Evolutionary conservation across 345 rosid genomes (phyloP).

Genomic region (Stellera chamaejasme): DNA sequence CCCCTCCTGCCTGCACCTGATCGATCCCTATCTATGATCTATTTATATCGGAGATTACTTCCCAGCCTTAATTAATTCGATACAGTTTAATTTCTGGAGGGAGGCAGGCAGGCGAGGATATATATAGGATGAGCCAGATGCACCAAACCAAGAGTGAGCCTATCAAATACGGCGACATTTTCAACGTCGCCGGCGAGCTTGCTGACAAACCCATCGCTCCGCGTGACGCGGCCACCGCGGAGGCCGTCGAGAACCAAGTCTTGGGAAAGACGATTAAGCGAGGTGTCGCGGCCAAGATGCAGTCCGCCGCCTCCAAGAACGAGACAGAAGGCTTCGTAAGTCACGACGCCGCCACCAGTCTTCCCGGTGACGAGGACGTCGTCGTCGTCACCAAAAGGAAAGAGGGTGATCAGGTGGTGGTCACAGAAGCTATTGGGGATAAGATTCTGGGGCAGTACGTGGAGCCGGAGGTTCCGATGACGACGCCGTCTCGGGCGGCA

Average conservation of each 20-base stretch:
- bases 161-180: slow-evolving; percentile 26
- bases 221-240: slow-evolving; percentile 31
- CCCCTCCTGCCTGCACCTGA: no score
- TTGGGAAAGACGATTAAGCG: slow-evolving; percentile 24
- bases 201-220: slow-evolving; percentile 24
- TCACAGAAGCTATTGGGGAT: slow-evolving; percentile 28
- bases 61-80: no score
- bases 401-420: slow-evolving; percentile 11
- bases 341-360: slow-evolving; percentile 10
- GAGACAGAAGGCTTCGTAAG: slow-evolving; percentile 15
- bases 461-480: slow-evolving; percentile 12
- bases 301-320: slow-evolving; percentile 26
- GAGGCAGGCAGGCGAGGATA: no score
- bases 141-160: slow-evolving; percentile 15
- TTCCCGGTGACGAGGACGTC: slow-evolving; percentile 14
- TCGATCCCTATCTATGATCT: no score
- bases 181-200: slow-evolving; percentile 31
- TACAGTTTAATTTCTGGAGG: no score
- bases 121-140: slow-evolving; percentile 16
- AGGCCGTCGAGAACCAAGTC: slow-evolving; percentile 26
- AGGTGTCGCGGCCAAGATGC: slow-evolving; percentile 30
- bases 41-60: no score
- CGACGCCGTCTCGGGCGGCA: slow-evolving; percentile 13
- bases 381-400: slow-evolving; percentile 13
- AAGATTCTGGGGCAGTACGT: slow-evolving; percentile 29